A percentile compares a stretch with the other conserved stretches of the same genome.
These are phyloP conservation scores for Magnolia kwangsiensis DNA, from an alignment of 164 flowering plant species.

Conservation along the genomic window DNA sequence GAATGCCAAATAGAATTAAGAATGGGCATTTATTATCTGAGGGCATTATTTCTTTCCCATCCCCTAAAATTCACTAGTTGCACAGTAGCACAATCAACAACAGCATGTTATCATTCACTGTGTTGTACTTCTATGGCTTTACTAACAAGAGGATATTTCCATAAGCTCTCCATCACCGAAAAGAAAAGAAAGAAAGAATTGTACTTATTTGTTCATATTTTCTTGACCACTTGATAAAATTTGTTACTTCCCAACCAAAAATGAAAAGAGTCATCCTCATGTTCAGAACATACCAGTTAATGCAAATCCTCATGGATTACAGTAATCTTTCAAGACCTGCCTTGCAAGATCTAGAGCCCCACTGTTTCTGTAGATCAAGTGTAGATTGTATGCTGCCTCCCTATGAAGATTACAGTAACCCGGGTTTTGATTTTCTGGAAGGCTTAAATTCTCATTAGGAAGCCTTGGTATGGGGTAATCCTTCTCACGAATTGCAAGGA, in stretches of 20 bases:
- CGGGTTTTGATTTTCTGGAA: constrained; percentile 30
- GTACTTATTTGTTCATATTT: not conserved
- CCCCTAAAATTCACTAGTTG: not conserved
- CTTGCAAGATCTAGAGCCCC: constrained; percentile 91
- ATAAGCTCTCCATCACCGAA: not conserved
- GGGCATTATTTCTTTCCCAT: not conserved
- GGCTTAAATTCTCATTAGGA: constrained; percentile 40
- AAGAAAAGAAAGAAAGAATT: not conserved
- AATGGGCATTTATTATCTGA: no score
- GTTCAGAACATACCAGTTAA: not conserved
- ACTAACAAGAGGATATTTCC: not conserved
- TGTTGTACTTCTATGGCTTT: not conserved
- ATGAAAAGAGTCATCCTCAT: no score
- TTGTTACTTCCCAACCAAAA: not conserved
- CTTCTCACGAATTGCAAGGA: constrained; percentile 47
- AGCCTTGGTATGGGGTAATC: constrained; percentile 74
- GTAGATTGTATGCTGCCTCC: constrained; percentile 92
- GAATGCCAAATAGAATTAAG: no score
- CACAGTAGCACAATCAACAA: not conserved
- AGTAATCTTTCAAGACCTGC: constrained; percentile 78
- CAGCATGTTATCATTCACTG: not conserved
- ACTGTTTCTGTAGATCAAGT: constrained; percentile 78
- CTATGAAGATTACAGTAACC: constrained; percentile 74
- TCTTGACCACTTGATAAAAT: not conserved
- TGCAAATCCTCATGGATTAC: constrained; percentile 38